A percentile compares a stretch with the other conserved stretches of the same genome.
phyloP scores from a whole-genome alignment of 2,329 filamentous ascomycete species.

The Magnaporthiopsis rhizophila region DNA sequence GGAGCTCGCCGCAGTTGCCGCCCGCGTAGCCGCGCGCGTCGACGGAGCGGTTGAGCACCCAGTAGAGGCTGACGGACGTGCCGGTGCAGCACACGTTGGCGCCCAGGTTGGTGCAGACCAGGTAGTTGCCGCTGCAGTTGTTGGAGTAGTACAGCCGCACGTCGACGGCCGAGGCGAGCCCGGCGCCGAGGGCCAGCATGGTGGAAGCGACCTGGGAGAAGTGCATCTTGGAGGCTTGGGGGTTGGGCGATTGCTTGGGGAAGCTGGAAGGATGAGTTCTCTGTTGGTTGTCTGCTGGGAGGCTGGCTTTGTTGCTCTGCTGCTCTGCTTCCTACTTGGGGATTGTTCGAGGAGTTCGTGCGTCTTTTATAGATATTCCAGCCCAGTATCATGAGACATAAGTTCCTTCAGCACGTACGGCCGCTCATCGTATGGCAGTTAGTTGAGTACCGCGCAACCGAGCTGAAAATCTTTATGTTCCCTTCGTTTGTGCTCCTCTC shows the following conservation, averaged over 20 bases:
- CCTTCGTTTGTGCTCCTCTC: too few relatives aligned
- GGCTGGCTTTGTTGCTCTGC: not conserved
- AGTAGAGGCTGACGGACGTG: not conserved
- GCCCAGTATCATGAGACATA: too few relatives aligned
- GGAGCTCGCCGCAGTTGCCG: slow-evolving; percentile 1
- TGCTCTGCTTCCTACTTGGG: too few relatives aligned
- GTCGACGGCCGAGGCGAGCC: slow-evolving; percentile 3
- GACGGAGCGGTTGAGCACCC: not conserved
- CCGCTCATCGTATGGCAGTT: too few relatives aligned
- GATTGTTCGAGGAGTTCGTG: too few relatives aligned
- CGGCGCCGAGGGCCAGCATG: not conserved
- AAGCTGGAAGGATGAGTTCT: not conserved
- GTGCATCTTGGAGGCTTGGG: slow-evolving; percentile 1
- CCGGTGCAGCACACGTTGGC: not conserved
- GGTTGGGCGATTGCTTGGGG: not conserved
- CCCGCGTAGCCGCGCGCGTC: not conserved
- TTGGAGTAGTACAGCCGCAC: not conserved
- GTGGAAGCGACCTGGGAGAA: slow-evolving; percentile 1
- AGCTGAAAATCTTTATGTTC: too few relatives aligned
- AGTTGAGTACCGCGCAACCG: too few relatives aligned
- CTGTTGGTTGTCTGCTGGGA: not conserved
- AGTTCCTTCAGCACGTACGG: too few relatives aligned
- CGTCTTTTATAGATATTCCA: too few relatives aligned
- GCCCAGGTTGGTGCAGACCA: not conserved
- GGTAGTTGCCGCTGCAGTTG: slow-evolving; percentile 1